Evolutionary conservation across 2,329 filamentous ascomycete species (phyloP).

Genomic region (Westerdykella ornata): DNA sequence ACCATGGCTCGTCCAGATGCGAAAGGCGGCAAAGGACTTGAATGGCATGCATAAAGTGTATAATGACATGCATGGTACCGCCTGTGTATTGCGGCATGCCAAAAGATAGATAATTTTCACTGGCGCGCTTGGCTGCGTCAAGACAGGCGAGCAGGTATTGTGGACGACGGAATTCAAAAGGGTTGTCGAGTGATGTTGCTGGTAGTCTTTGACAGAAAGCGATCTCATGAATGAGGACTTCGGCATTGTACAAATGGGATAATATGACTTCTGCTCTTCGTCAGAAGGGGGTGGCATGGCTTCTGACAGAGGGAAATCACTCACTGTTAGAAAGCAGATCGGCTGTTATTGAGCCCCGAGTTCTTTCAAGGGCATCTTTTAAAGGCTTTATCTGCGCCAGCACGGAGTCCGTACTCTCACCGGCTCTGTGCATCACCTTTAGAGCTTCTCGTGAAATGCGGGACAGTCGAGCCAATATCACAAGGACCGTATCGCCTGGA

Average conservation of each 20-base stretch:
- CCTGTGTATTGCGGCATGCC: background rate
- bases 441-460: slow-evolving; percentile 17
- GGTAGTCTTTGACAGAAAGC: slow-evolving; percentile 1
- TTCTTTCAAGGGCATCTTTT: too few relatives aligned
- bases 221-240: slow-evolving; percentile 8
- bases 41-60: slow-evolving; percentile 7
- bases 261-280: too few relatives aligned
- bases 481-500: slow-evolving; percentile 47
- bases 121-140: slow-evolving; percentile 4
- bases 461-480: slow-evolving; percentile 35
- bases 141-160: slow-evolving; percentile 10
- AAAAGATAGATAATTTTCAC: slow-evolving; percentile 6
- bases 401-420: too few relatives aligned
- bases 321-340: too few relatives aligned
- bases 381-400: too few relatives aligned
- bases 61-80: slow-evolving; percentile 4
- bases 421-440: slow-evolving; percentile 7
- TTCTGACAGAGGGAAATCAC: too few relatives aligned
- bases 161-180: slow-evolving; percentile 5
- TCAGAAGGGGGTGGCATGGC: too few relatives aligned
- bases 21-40: slow-evolving; percentile 6
- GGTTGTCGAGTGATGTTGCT: background rate
- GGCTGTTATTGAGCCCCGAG: too few relatives aligned
- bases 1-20: slow-evolving; percentile 6
- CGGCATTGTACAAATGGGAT: background rate